A percentile compares a stretch with the other conserved stretches of the same genome.
Evolutionary conservation across 2,329 filamentous ascomycete species (phyloP).

Genomic region (Clonostachys sp.): DNA sequence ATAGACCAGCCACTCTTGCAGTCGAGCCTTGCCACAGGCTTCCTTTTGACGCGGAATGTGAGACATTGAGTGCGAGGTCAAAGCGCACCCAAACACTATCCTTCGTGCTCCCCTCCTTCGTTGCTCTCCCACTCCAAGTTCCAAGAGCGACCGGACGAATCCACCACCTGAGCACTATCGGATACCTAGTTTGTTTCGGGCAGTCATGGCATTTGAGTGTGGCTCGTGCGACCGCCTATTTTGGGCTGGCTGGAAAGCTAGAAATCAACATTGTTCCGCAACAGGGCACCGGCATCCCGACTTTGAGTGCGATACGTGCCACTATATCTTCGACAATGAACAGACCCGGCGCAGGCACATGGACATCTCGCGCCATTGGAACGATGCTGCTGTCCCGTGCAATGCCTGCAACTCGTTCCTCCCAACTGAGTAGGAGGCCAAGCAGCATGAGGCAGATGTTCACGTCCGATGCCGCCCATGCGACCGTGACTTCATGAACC

Average conservation of each 20-base stretch:
- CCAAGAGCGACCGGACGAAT: too few species aligned
- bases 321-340: background rate
- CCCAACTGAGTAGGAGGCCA: background rate
- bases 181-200: too few species aligned
- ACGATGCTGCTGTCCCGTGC: background rate
- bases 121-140: too few species aligned
- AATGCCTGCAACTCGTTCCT: conserved; percentile 1
- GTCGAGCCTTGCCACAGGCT: too few species aligned
- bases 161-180: too few species aligned
- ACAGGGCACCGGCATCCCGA: conserved; percentile 3
- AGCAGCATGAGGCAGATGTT: conserved; percentile 1
- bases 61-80: too few species aligned
- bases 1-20: too few species aligned
- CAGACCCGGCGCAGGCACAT: background rate
- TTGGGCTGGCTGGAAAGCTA: conserved; percentile 5
- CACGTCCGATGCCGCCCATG: conserved; percentile 3
- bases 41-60: too few species aligned
- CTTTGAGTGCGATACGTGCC: conserved; percentile 4
- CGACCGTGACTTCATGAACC: conserved; percentile 1
- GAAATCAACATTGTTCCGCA: conserved; percentile 6
- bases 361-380: conserved; percentile 1
- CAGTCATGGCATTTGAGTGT: background rate
- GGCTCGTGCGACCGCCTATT: conserved; percentile 6
- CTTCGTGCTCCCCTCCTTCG: too few species aligned
- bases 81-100: too few species aligned